Conservation (phyloP, 768 basidiomycete species). For the Kondoa subrosea region DNA sequence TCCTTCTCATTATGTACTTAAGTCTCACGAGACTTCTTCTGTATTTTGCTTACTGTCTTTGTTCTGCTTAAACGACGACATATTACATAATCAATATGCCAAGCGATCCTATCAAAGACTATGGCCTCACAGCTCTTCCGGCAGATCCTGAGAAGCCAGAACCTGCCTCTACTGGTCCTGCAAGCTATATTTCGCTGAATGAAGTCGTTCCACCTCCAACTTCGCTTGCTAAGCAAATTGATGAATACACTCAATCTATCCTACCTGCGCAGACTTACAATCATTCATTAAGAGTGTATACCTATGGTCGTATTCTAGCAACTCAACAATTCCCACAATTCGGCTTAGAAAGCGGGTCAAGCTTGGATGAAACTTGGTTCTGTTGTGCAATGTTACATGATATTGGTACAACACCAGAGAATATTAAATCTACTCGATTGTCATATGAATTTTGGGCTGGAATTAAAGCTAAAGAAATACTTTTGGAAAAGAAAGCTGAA, state of each 20-base stretch:
- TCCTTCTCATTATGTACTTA: too few species aligned
- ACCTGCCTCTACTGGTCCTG: too few species aligned
- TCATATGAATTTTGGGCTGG: neutral
- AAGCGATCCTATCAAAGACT: neutral
- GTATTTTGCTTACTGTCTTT: too few species aligned
- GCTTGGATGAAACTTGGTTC: neutral
- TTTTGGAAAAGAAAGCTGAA: neutral
- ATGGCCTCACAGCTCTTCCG: neutral
- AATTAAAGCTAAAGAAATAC: neutral
- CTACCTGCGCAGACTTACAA: neutral
- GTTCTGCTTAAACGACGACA: too few species aligned
- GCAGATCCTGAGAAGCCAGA: neutral
- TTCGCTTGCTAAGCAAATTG: neutral
- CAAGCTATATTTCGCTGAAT: neutral
- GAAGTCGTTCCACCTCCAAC: neutral
- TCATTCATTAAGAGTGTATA: neutral
- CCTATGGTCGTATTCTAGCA: neutral
- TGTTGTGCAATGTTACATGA: neutral
- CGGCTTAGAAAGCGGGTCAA: neutral
- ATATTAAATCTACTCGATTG: neutral
- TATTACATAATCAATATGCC: too few species aligned
- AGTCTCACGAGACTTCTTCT: too few species aligned
- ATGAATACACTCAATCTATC: neutral
- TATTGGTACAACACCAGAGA: neutral
- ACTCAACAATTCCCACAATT: neutral